These are phyloP conservation scores for Calonectria pteridis DNA, from an alignment of 2,329 filamentous ascomycete genomes.

Conservation along the genomic window DNA sequence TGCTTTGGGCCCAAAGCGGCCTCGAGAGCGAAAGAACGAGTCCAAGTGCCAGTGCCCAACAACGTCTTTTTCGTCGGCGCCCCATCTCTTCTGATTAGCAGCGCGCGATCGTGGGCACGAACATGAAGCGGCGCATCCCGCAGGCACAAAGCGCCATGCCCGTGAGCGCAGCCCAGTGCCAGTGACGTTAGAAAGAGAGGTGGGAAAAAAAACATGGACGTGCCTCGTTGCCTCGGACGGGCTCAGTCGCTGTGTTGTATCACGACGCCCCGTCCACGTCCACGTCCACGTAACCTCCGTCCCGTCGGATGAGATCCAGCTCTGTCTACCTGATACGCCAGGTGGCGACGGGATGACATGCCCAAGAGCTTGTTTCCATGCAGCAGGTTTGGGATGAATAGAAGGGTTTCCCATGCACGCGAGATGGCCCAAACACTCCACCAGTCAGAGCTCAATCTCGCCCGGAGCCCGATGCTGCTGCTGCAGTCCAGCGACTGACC, in stretches of 20 bases:
- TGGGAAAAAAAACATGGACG: conserved; percentile 21
- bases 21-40: not conserved
- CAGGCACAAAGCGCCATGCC: conserved; percentile 11
- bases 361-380: conserved; percentile 21
- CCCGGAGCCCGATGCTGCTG: not conserved
- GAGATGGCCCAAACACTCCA: conserved; percentile 17
- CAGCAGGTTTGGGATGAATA: not conserved
- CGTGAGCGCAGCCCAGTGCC: not conserved
- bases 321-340: conserved; percentile 34
- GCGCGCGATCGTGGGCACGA: not conserved
- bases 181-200: not conserved
- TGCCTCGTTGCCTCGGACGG: not conserved
- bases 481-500: conserved; percentile 22
- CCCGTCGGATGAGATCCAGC: conserved; percentile 14
- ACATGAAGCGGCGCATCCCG: conserved; percentile 12
- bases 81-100: not conserved
- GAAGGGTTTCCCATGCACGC: conserved; percentile 8
- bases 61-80: not conserved
- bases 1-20: not conserved
- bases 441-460: not conserved
- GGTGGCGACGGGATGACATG: conserved; percentile 28
- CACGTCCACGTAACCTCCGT: conserved; percentile 22
- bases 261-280: not conserved
- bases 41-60: not conserved
- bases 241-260: conserved; percentile 7